Evolutionary conservation across 2,329 filamentous ascomycete species (phyloP).

Genomic region (Mycosphaerelloides madeirae): DNA sequence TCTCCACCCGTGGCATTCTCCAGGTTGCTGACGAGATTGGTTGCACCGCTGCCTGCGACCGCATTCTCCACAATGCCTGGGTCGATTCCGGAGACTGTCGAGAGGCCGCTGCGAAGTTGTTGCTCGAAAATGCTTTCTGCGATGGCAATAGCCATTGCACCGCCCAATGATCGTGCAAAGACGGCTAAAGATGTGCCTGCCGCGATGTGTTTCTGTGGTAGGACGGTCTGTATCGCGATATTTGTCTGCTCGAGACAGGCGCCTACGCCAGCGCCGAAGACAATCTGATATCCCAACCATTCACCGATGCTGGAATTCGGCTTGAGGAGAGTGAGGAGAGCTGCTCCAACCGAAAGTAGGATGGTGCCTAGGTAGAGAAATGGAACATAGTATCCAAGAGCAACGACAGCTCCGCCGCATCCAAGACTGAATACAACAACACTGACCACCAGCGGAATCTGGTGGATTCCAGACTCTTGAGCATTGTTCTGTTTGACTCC

Average conservation of each 20-base stretch:
- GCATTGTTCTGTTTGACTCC: constrained; percentile 9
- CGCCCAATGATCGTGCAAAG: constrained; percentile 8
- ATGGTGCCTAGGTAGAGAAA: constrained; percentile 39
- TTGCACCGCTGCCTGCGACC: constrained; percentile 5
- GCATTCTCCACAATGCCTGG: neutral
- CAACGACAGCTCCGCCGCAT: constrained; percentile 33
- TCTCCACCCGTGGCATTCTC: neutral
- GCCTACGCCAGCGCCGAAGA: constrained; percentile 12
- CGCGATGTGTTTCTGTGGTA: constrained; percentile 8
- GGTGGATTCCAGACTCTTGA: constrained; percentile 13
- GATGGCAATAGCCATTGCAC: constrained; percentile 6
- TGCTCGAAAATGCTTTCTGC: constrained; percentile 12
- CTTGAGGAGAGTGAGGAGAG: constrained; percentile 32
- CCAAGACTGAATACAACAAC: constrained; percentile 38
- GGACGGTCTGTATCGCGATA: constrained; percentile 13
- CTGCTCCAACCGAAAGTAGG: constrained; percentile 40
- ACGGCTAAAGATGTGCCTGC: constrained; percentile 8
- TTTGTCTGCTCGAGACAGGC: constrained; percentile 11
- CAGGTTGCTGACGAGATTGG: constrained; percentile 2
- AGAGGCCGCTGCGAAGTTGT: neutral
- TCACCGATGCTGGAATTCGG: constrained; percentile 3
- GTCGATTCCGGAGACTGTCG: neutral
- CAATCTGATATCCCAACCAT: constrained; percentile 22
- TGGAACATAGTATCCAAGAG: constrained; percentile 42
- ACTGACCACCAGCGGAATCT: constrained; percentile 27